Base-by-base conservation (phyloP, 768 basidiomycete species). In the Xerocomus brunneocitrinus region DNA sequence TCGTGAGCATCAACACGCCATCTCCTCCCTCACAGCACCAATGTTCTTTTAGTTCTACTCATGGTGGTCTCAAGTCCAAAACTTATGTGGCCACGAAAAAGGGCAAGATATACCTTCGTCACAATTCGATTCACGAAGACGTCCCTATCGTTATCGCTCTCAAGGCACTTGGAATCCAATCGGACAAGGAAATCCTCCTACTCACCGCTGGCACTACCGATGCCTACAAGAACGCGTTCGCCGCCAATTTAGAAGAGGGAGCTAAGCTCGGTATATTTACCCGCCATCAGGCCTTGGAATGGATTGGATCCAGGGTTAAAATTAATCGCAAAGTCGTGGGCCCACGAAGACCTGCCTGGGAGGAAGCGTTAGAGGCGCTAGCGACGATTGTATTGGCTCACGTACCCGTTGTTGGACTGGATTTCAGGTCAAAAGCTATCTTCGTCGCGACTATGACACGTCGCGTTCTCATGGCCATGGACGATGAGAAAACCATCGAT, bases 361-460 rank as follows among this genome's bases (percentile, higher is more conserved):
- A 99, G 71, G 94, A 98, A 70, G 97, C 95, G 0, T 70, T 97
- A 46, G 95, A 98, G 65, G 94, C 94, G 4, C 78, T 98, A n/a
- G 94, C 95, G 0, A 95, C 95, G 1, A 95, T 99, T 64, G 91
- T 98, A 1, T 80, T 99, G 19, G 95, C 94, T 3, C 97, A 99
- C 67, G 93, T 99, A 2, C 91, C 94, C 3, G 93, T 99, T 22
- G 78, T 82, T 41, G 85, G 87, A 16, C 75, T 97, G 44, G 91
- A 98, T 71, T 90, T 98, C 67, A 77, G 89, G 47, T 80, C 92
- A 9, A 99, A 99, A 69, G 94, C 93, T 19, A 89, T 98, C 59
- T 98, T 98, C 66, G 89, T 98, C 31, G 95, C 92, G 1, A 95
- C 92, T 2, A 99, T 99, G 97, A 94, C 92, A 1, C 79, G 95